Percentiles rank a stretch among this genome's conserved stretches.
These are phyloP conservation scores for Tilletia walkeri DNA, from an alignment of 1,284 basidiomycete species.

Conservation along the genomic window DNA sequence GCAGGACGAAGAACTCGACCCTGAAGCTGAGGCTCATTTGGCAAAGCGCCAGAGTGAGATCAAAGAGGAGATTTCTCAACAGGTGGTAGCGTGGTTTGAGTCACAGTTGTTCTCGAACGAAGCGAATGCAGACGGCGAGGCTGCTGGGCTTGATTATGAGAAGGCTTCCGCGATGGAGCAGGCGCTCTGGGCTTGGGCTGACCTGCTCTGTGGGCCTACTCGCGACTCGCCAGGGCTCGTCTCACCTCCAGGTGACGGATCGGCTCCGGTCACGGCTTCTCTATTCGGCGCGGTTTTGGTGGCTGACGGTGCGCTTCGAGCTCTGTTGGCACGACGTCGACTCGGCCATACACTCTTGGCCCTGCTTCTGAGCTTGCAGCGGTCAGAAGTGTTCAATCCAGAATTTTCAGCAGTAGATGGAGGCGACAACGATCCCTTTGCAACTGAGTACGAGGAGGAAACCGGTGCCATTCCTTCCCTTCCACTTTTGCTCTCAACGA, in stretches of 20 bases:
- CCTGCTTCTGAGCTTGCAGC: slow-evolving; percentile 9
- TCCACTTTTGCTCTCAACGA: neutral
- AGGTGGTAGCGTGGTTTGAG: neutral
- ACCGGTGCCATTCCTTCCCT: slow-evolving; percentile 1
- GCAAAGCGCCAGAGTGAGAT: neutral
- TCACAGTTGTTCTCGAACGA: neutral
- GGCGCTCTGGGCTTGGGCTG: slow-evolving; percentile 9
- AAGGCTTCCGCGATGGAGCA: neutral
- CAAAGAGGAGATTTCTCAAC: neutral
- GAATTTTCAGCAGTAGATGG: neutral
- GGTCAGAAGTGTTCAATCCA: neutral
- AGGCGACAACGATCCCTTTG: neutral
- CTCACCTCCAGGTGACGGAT: neutral
- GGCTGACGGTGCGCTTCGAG: neutral
- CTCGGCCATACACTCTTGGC: neutral
- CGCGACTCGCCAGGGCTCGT: neutral
- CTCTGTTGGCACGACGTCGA: neutral
- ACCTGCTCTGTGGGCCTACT: neutral
- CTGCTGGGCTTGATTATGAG: neutral
- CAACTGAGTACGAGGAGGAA: neutral
- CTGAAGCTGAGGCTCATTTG: neutral
- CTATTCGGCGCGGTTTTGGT: neutral
- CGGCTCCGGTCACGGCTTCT: neutral
- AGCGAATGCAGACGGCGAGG: neutral
- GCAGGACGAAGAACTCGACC: neutral